Evolutionary conservation across 2,329 filamentous ascomycete genomes (phyloP), one percentile per base, ranked within the genome.

Genomic region (Didymella arachidicola): DNA sequence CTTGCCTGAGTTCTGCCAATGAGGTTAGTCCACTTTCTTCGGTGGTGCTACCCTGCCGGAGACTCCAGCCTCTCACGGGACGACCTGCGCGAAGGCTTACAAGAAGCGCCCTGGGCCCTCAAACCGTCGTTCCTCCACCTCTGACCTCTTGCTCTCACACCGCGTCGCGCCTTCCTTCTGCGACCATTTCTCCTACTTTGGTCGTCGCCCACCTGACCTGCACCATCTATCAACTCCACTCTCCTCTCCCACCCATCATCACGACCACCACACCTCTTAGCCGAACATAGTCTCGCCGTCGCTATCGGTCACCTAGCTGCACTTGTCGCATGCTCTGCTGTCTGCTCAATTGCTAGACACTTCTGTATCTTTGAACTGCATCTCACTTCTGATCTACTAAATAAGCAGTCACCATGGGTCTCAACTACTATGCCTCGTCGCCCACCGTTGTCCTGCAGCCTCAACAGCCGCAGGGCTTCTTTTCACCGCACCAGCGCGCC

Each of bases 401-500:
- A 75, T 72, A 72, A 59, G 71, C 75, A 77, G 75, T 73, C 51
- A 73, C 65, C 65, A 79, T 79, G 77, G 76, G 72, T 67, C 74
- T 78, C 61, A 78, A 79, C 72, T 81, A 81, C 72, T 80, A 78
- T 69, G 74, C 78, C 60, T 80, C 79, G 38, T 79, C 80, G 53
- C 79, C 80, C 42, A 80, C 79, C 36, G 77, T 82, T 57, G 77
- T 81, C 63, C 74, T 82, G 59, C 79, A 78, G 19, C 76, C 80
- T 47, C 77, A 72, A 63, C 72, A 74, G 66, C 76, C 69, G 50
- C 70, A 78, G 59, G 67, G 63, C 64, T 75, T 73, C 67, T 76
- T 77, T 60, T 67, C 74, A 39, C 66, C 66, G 60, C 67, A 72
- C 57, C 74, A 72, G 53, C 69, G 71, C 59, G 61, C 71, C 56